These are phyloP conservation scores for Floccularia luteovirens DNA, from an alignment of 768 basidiomycete genomes.

Conservation along the genomic window DNA sequence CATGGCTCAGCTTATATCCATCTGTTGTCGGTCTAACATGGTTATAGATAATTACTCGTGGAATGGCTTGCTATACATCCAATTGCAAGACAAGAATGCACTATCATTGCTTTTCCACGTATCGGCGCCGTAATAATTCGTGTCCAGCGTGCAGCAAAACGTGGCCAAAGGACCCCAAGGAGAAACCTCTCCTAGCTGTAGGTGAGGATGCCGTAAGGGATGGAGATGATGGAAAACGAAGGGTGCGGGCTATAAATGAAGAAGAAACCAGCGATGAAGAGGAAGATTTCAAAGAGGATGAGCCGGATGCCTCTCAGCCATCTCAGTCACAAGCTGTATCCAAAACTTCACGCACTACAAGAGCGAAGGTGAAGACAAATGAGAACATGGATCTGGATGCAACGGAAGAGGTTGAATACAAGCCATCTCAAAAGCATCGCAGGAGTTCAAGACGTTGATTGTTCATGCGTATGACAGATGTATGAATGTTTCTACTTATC, in stretches of 20 bases:
- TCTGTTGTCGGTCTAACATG: background rate
- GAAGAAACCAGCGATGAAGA: constrained; percentile 32
- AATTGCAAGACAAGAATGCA: constrained; percentile 66
- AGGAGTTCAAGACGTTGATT: constrained; percentile 15
- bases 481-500: too few relatives aligned
- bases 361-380: constrained; percentile 13
- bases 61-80: constrained; percentile 49
- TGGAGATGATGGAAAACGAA: constrained; percentile 42
- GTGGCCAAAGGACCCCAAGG: constrained; percentile 51
- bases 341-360: constrained; percentile 3
- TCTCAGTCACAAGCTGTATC: constrained; percentile 11
- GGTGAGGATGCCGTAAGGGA: constrained; percentile 65
- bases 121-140: constrained; percentile 28
- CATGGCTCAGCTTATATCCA: constrained; percentile 16
- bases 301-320: constrained; percentile 15
- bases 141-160: constrained; percentile 53
- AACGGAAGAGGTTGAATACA: constrained; percentile 25
- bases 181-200: constrained; percentile 40
- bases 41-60: constrained; percentile 58
- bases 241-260: constrained; percentile 17
- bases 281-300: constrained; percentile 33
- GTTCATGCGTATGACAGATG: too few relatives aligned
- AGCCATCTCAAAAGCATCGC: constrained; percentile 16
- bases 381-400: constrained; percentile 36
- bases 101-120: constrained; percentile 51